Conservation (phyloP, 169 alveolate genomes). For the Eimeria necatrix region DNA sequence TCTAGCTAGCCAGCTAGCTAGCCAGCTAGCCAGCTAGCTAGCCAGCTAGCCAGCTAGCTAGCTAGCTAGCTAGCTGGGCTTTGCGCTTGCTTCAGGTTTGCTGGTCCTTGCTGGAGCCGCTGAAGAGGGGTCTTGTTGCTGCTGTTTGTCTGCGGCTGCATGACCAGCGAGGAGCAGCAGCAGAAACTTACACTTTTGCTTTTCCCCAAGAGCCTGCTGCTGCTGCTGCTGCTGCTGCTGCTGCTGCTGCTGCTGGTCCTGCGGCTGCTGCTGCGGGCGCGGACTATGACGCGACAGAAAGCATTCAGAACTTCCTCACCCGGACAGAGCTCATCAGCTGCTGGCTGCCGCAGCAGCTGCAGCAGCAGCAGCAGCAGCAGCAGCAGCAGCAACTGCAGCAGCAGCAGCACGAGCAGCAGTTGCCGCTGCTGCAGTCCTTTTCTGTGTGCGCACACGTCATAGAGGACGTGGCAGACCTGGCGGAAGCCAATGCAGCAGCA, state of each 20-base stretch:
- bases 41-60: too few relatives aligned
- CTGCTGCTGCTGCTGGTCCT: too few relatives aligned
- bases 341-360: background rate
- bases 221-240: background rate
- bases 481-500: background rate
- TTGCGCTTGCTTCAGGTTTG: background rate
- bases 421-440: background rate
- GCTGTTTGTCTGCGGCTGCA: background rate
- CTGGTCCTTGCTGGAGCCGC: background rate
- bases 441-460: background rate
- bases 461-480: background rate
- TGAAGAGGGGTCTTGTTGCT: background rate
- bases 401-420: too few relatives aligned
- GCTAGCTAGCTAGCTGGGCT: too few relatives aligned
- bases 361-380: slow-evolving; percentile 11
- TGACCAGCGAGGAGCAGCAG: background rate
- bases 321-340: background rate
- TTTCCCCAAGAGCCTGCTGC: background rate
- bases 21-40: too few relatives aligned
- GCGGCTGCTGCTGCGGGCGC: background rate
- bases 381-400: too few relatives aligned
- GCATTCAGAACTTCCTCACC: background rate
- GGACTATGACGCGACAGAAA: background rate
- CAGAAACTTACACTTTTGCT: background rate
- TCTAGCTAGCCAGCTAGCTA: too few relatives aligned